Conservation (phyloP, 1,284 basidiomycete species). For the Xerocomus subilludens region DNA sequence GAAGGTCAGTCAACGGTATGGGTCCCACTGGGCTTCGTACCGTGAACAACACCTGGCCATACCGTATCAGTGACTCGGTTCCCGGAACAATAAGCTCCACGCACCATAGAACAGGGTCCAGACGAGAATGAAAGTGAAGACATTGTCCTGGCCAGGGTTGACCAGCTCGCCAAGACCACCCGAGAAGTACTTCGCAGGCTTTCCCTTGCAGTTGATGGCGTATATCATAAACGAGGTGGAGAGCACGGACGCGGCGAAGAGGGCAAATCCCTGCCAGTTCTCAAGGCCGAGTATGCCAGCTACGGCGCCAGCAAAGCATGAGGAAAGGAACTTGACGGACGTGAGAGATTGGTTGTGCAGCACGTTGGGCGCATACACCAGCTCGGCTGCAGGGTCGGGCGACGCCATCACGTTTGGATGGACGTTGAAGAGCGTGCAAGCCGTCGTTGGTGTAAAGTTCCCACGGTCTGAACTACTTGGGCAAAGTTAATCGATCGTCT, state of each 20-base stretch:
- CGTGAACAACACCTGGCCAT: conserved; percentile 59
- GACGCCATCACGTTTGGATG: conserved; percentile 44
- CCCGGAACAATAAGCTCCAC: conserved; percentile 58
- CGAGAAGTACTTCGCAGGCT: conserved; percentile 67
- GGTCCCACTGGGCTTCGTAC: conserved; percentile 43
- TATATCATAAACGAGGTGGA: conserved; percentile 74
- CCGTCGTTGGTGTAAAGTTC: conserved; percentile 19
- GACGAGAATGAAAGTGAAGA: conserved; percentile 85
- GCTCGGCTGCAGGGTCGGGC: conserved; percentile 66
- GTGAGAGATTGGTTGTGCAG: conserved; percentile 73
- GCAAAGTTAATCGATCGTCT: too few relatives aligned
- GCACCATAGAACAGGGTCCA: conserved; percentile 91
- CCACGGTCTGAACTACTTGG: conserved; percentile 28
- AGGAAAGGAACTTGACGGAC: conserved; percentile 78
- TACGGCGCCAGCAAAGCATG: conserved; percentile 85
- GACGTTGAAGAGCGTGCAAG: too few relatives aligned
- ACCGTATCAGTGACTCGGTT: conserved; percentile 29
- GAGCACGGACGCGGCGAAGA: conserved; percentile 77
- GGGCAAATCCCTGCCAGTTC: conserved; percentile 81
- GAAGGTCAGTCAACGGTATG: conserved; percentile 30
- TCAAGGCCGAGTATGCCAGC: conserved; percentile 89
- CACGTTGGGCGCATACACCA: conserved; percentile 77
- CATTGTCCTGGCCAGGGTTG: conserved; percentile 86
- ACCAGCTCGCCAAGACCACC: conserved; percentile 73
- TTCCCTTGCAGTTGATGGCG: conserved; percentile 74